These are phyloP conservation scores for Euphorbia tirucalli DNA, from an alignment of 345 rosid genomes.

Conservation along the genomic window DNA sequence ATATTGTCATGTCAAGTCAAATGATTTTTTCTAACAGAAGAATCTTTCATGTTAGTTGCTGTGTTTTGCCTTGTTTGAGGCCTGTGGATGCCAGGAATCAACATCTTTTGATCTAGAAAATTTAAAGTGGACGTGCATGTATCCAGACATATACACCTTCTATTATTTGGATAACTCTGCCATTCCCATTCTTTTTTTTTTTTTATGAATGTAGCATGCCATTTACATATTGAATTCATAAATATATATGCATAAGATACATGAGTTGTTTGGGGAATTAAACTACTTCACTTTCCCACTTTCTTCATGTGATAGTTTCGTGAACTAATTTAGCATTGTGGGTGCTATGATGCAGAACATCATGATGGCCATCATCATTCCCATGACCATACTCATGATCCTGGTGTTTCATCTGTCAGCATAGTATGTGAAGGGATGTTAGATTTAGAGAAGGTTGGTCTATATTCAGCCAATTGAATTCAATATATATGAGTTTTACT, in stretches of 20 bases:
- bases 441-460: constrained; percentile 88
- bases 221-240: not conserved
- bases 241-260: too few relatives aligned
- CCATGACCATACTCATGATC: constrained; percentile 93
- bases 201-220: not conserved
- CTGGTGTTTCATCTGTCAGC: constrained; percentile 92
- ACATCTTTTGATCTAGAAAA: not conserved
- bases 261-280: not conserved
- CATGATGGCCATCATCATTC: constrained; percentile 68
- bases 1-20: not conserved
- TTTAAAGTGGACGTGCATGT: not conserved
- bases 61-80: not conserved
- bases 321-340: not conserved
- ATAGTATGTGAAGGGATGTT: constrained; percentile 89
- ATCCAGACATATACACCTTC: not conserved
- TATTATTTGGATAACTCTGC: not conserved
- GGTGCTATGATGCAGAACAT: constrained; percentile 50
- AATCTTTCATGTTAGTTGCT: not conserved
- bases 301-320: not conserved
- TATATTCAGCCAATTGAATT: not conserved
- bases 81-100: too few relatives aligned
- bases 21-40: too few relatives aligned
- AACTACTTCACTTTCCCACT: not conserved
- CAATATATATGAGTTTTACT: not conserved
- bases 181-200: not conserved